Evolutionary conservation across 345 rosid species (phyloP).

Genomic region (Populus alba): DNA sequence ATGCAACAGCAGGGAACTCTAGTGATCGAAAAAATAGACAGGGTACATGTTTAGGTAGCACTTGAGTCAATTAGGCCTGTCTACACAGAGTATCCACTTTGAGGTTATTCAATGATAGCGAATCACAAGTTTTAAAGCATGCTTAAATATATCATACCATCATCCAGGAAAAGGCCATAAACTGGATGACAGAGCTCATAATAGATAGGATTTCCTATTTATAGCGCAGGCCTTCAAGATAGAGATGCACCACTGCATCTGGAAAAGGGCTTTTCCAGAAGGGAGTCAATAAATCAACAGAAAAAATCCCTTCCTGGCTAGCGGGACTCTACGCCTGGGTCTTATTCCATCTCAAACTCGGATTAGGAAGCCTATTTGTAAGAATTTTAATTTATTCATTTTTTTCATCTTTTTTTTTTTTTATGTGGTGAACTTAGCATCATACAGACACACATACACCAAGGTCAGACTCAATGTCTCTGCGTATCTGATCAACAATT

Average conservation of each 20-base stretch:
- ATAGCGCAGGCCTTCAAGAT: too few relatives aligned
- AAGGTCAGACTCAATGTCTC: neutral
- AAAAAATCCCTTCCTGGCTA: too few relatives aligned
- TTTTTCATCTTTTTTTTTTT: too few relatives aligned
- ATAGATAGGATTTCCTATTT: too few relatives aligned
- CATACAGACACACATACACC: neutral
- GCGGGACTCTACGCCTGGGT: too few relatives aligned
- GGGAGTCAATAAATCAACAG: too few relatives aligned
- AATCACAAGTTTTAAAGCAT: neutral
- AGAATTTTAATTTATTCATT: too few relatives aligned
- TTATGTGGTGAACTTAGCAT: neutral
- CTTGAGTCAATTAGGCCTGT: neutral
- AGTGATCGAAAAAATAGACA: neutral
- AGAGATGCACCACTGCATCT: too few relatives aligned
- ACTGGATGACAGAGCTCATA: too few relatives aligned
- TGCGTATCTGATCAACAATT: neutral
- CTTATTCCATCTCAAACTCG: too few relatives aligned
- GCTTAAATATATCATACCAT: neutral
- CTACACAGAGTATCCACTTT: neutral
- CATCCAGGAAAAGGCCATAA: neutral
- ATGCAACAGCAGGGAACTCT: neutral
- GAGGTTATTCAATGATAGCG: neutral
- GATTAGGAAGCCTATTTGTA: too few relatives aligned
- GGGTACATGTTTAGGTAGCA: neutral
- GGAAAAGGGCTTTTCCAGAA: too few relatives aligned